Evolutionary conservation across 148 eudicot genomes (phyloP), one percentile per base, ranked within the genome.

Genomic region (Chenopodium quinoa): DNA sequence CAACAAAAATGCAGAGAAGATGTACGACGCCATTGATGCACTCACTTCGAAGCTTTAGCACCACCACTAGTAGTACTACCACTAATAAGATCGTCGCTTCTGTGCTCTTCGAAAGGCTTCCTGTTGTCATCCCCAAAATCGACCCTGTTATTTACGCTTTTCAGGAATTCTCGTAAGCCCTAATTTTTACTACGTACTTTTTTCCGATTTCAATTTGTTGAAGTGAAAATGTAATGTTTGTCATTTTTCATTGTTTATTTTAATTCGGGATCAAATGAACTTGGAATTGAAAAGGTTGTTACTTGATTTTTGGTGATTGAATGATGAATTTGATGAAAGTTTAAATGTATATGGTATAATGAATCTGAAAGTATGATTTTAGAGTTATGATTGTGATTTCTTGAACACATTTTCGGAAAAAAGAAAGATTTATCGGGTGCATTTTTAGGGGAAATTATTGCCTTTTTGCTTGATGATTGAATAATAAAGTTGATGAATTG

Each of bases 111-210:
- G 99, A 96, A 87, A 86, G 98, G 78, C 89, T 93, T 7, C 98
- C 98, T 1, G 93, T 96, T 47, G 89, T 96, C 72, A 66, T 96
- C 65, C 98, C 99, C 63, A 92, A 96, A 88, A 91, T 96, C 76
- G 95, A 96, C 84, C 99, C 99, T 37, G 82, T 87, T 19, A 89
- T 96, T 58, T 96, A 92, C 65, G 98, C 99, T 47, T 96, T 96
- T 75, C 93, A 91, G 66, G 99, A 96, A 72, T 96, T 96, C 83
- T 94, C 99, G 99, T 96, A 90, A 85, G 91, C 79, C 63, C 27
- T 48, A 31, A 20, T 22, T 64, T 78, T 40, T 32, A 6, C 31
- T 27, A 2, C n/a, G 47, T 31, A 27, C 29, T 58, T 77, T 44
- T 8, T 72, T 66, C 29, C 8, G 31, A 31, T 52, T n/a, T 83